Evolutionary conservation across 176 grass and related monocot genomes (phyloP).

Genomic region (Aechmea fasciata): DNA sequence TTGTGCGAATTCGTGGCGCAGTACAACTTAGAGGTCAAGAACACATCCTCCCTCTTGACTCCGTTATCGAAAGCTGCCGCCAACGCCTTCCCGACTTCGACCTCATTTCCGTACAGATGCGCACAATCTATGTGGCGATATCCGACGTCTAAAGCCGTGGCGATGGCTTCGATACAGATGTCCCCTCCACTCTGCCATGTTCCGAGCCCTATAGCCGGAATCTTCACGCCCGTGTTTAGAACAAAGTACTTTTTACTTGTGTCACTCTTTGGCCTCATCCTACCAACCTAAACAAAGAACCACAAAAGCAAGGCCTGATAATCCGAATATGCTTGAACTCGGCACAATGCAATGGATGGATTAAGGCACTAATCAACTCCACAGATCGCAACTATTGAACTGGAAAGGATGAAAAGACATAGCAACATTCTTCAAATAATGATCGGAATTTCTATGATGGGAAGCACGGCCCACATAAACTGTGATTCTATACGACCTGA

Average conservation of each 20-base stretch:
- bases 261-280: slow-evolving; percentile 17
- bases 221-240: slow-evolving; percentile 32
- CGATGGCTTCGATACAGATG: slow-evolving; percentile 29
- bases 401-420: too few species aligned
- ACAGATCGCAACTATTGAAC: too few species aligned
- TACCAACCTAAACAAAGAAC: background rate
- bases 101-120: slow-evolving; percentile 37
- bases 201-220: slow-evolving; percentile 35
- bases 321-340: background rate
- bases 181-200: slow-evolving; percentile 40
- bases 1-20: slow-evolving; percentile 33
- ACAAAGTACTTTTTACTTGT: slow-evolving; percentile 25
- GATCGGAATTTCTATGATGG: too few species aligned
- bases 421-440: too few species aligned
- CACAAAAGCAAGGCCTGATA: background rate
- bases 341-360: too few species aligned
- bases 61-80: slow-evolving; percentile 17
- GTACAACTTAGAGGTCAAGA: slow-evolving; percentile 38
- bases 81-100: slow-evolving; percentile 30
- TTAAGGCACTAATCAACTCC: too few species aligned
- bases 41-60: slow-evolving; percentile 32
- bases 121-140: slow-evolving; percentile 40
- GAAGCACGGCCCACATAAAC: too few species aligned
- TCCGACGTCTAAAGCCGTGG: slow-evolving; percentile 25
- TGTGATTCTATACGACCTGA: too few species aligned